Conservation (phyloP, 805 yeast species). For the Wickerhamomyces chaumierensis region DNA sequence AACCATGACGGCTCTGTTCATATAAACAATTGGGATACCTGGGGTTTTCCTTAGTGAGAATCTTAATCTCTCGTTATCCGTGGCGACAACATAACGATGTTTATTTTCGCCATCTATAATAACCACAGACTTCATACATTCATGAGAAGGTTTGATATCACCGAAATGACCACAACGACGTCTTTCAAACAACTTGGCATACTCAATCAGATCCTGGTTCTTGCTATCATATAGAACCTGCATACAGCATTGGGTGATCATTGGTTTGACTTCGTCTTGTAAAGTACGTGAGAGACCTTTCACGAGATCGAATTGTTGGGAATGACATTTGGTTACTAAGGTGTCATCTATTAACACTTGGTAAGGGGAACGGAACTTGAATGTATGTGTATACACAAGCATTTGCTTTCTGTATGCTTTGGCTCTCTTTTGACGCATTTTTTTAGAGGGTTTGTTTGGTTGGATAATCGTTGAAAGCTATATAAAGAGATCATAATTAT, state of each 20-base stretch:
- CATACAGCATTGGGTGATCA: slow-evolving; percentile 95
- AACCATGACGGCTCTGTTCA: slow-evolving; percentile 87
- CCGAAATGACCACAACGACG: slow-evolving; percentile 84
- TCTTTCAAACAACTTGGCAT: slow-evolving; percentile 80
- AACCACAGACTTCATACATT: slow-evolving; percentile 67
- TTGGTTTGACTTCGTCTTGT: slow-evolving; percentile 75
- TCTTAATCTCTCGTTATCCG: slow-evolving; percentile 67
- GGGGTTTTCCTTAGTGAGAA: slow-evolving; percentile 63
- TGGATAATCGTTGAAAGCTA: too few species aligned
- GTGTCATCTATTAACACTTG: slow-evolving; percentile 84
- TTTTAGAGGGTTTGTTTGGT: slow-evolving; percentile 1
- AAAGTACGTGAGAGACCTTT: slow-evolving; percentile 73
- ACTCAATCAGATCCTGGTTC: slow-evolving; percentile 64
- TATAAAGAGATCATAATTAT: too few species aligned
- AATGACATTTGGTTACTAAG: slow-evolving; percentile 36
- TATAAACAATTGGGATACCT: slow-evolving; percentile 81
- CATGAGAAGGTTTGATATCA: slow-evolving; percentile 50
- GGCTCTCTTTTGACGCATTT: slow-evolving; percentile 94
- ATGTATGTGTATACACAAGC: slow-evolving; percentile 72
- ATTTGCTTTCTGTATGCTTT: slow-evolving; percentile 89
- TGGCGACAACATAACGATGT: slow-evolving; percentile 83
- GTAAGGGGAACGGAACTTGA: slow-evolving; percentile 88
- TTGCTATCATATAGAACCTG: slow-evolving; percentile 66
- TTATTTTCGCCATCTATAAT: slow-evolving; percentile 68
- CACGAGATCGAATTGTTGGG: slow-evolving; percentile 65